Base-by-base conservation (phyloP, 2,329 filamentous ascomycete species). In the Clonostachys rosea region DNA sequence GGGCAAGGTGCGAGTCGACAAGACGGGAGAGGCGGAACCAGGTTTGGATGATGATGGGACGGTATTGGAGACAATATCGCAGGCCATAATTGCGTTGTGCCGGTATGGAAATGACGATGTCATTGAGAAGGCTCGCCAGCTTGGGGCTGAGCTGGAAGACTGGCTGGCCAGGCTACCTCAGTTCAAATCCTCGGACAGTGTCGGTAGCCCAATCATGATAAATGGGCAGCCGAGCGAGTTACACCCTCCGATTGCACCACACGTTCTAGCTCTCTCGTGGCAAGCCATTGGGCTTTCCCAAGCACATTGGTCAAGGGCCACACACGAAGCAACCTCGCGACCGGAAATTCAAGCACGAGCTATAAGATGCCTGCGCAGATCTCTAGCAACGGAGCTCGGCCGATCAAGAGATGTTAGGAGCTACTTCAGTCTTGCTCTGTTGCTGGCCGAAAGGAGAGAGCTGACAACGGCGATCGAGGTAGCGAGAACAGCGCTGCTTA, bases 391-490 rank as follows among this genome's bases (percentile, higher is more conserved):
- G 5, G 82, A 86, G 43, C 78, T 82, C 42, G 80, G 82, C 37
- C 78, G 83, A 40, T 73, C 81, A 18, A 76, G 83, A 44, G 88
- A 91, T 56, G 74, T 90, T 11, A 84, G 91, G 48, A 86, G 87
- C 40, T 76, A 91, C 6, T 96, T 92, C 61, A 84, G 88, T 2
- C 75, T 97, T 2, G 87, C 84, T 10, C 70, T 94, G n/a, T 71
- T 96, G n/a, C 76, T 96, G 34, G 91, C 92, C 1, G 91, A 99
- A 68, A 87, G 87, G 52, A 77, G 91, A 56, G 88, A 96, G 59
- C 69, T 96, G 24, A 76, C 84, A 42, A 78, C 83, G 18, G 91
- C 94, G 3, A 89, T 96, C 50, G 87, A 91, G 54, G 81, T 89
- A 37, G 82, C 91, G 47, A 95, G 91, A 65, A 78, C 79, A 37